Evolutionary conservation across 352 stramenopile species (phyloP), one percentile per base, ranked within the genome.

Genomic region (Globisporangium sylvaticum): DNA sequence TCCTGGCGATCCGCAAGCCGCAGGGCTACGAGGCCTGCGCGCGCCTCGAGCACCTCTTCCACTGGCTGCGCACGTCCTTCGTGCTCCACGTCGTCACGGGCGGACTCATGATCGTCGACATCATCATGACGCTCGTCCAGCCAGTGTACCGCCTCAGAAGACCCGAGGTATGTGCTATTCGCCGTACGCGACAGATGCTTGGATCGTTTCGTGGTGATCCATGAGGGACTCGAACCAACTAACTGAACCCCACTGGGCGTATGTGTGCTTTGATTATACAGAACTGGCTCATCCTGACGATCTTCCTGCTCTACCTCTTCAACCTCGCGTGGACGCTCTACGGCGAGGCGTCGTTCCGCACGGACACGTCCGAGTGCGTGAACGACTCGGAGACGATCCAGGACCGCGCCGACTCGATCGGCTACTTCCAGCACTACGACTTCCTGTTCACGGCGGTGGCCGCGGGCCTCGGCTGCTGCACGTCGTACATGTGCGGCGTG

Each of bases 361-460:
- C 63, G 0, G 76, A 91, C 65, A 91, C 81, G 15, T 80, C 70
- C 7, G 62, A 66, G 3, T 91, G 83, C 61, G 68, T 58, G 7
- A 80, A 87, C 58, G 73, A 87, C 67, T 82, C 77, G 72, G 71
- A 84, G 24, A 64, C 77, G 25, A 69, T 89, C 31, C 81, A 91
- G 65, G 73, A 88, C 60, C 74, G 71, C 18, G 81, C 83, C 9
- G 77, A 89, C 70, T 72, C 72, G 61, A 81, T 91, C 60, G 73
- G 66, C 24, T 81, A 83, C 63, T 83, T 87, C 58, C 83, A 90
- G 72, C 81, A 91, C 68, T 87, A 84, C 65, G 83, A 91, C 54
- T 88, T 90, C 60, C 64, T 91, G 1, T 77, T 91, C 57, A 81
- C 83, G 6, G 20, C 83, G 4, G 72, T 75, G 6, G 63, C 87